These are phyloP conservation scores for Xylariomycetidae sp. DNA, from an alignment of 2,329 filamentous ascomycete genomes.

Conservation along the genomic window DNA sequence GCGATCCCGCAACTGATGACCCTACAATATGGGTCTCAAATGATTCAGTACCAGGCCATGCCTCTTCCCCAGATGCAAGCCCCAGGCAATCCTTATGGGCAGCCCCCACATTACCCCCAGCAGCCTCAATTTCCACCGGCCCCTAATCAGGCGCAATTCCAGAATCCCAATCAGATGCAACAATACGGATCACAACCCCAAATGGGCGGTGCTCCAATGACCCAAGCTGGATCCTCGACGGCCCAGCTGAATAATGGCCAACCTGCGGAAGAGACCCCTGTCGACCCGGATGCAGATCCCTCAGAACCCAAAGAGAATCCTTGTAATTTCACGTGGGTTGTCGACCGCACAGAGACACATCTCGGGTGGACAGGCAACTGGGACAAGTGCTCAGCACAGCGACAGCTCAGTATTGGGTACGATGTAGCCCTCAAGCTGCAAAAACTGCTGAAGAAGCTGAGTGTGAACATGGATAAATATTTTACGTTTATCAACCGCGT, in stretches of 20 bases:
- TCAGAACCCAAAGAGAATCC: slow-evolving; percentile 7
- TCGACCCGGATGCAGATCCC: slow-evolving; percentile 2
- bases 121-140: too few species aligned
- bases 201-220: too few species aligned
- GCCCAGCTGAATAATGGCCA: not conserved
- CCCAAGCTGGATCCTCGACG: not conserved
- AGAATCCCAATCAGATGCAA: too few species aligned
- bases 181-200: too few species aligned
- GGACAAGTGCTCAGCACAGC: slow-evolving; percentile 7
- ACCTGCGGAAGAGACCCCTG: slow-evolving; percentile 1
- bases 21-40: too few species aligned
- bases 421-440: slow-evolving; percentile 12
- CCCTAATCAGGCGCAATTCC: too few species aligned
- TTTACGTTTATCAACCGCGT: slow-evolving; percentile 13
- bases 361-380: slow-evolving; percentile 15
- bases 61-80: too few species aligned
- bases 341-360: slow-evolving; percentile 13
- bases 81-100: too few species aligned
- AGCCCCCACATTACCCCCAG: too few species aligned
- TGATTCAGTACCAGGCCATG: too few species aligned
- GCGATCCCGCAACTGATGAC: too few species aligned
- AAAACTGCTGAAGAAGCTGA: slow-evolving; percentile 12
- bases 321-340: slow-evolving; percentile 11
- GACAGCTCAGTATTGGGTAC: slow-evolving; percentile 8
- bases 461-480: slow-evolving; percentile 9